Evolutionary conservation across 331 rosid genomes (phyloP).

Genomic region (Quercus tomentella): DNA sequence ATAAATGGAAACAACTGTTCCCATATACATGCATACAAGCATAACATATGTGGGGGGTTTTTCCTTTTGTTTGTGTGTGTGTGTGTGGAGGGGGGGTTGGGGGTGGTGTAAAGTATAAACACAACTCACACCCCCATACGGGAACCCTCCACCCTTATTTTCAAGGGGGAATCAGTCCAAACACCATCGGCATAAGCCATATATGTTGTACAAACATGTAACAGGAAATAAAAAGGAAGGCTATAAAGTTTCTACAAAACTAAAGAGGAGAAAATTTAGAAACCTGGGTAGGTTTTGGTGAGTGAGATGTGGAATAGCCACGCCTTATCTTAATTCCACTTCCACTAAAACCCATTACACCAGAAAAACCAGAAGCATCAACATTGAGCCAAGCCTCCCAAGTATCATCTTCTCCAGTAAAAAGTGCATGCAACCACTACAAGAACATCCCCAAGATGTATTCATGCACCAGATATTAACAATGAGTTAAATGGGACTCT

Average conservation of each 20-base stretch:
- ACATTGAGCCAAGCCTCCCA: constrained; percentile 98
- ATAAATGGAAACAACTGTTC: neutral
- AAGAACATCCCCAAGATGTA: constrained; percentile 27
- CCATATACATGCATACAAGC: neutral
- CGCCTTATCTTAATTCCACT: constrained; percentile 87
- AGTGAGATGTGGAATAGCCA: constrained; percentile 82
- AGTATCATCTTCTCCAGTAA: constrained; percentile 86
- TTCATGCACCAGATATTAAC: constrained; percentile 14
- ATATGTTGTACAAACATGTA: neutral
- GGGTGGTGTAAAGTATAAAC: too few species aligned
- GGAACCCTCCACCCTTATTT: neutral
- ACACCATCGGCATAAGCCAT: neutral
- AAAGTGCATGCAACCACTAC: constrained; percentile 94
- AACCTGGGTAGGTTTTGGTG: constrained; percentile 86
- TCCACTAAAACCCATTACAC: constrained; percentile 52
- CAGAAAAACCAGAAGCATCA: constrained; percentile 86
- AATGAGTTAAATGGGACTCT: neutral
- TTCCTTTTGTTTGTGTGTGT: too few species aligned
- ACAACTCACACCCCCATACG: neutral
- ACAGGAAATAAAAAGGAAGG: neutral
- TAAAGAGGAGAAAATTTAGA: constrained; percentile 2
- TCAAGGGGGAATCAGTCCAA: neutral
- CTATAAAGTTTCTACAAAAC: neutral
- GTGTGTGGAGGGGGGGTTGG: too few species aligned
- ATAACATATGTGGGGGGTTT: too few species aligned